These are phyloP conservation scores for Aspergillus ibericus DNA, from an alignment of 2,329 filamentous ascomycete genomes.

Conservation along the genomic window DNA sequence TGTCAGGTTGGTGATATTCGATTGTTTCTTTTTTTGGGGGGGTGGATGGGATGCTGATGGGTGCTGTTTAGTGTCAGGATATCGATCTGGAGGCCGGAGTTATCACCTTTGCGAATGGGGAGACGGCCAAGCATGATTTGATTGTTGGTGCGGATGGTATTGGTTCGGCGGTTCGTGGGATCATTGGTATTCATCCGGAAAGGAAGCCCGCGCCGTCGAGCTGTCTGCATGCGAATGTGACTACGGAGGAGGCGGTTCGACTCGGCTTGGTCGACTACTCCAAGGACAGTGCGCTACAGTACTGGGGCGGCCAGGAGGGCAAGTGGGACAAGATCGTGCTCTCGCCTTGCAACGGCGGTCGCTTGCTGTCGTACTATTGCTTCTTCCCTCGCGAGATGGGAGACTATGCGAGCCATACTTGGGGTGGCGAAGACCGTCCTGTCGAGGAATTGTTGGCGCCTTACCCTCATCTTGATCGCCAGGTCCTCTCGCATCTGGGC, in stretches of 20 bases:
- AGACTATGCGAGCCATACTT: slow-evolving; percentile 62
- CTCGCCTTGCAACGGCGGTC: slow-evolving; percentile 66
- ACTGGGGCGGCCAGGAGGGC: slow-evolving; percentile 64
- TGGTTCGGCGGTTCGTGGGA: slow-evolving; percentile 62
- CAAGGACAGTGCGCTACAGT: slow-evolving; percentile 61
- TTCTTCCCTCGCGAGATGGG: slow-evolving; percentile 64
- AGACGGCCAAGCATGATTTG: slow-evolving; percentile 55
- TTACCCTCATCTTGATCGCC: slow-evolving; percentile 60
- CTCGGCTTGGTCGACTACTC: slow-evolving; percentile 65
- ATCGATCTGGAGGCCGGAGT: slow-evolving; percentile 55
- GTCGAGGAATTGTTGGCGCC: slow-evolving; percentile 62
- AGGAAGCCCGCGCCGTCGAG: slow-evolving; percentile 61
- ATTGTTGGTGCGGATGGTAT: slow-evolving; percentile 68
- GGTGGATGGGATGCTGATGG: neutral
- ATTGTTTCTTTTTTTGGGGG: slow-evolving; percentile 2
- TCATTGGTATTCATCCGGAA: slow-evolving; percentile 62
- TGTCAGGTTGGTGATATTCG: slow-evolving; percentile 43
- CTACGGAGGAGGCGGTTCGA: slow-evolving; percentile 59
- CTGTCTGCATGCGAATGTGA: slow-evolving; percentile 66
- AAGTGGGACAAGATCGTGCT: slow-evolving; percentile 70
- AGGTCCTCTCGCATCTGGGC: slow-evolving; percentile 57
- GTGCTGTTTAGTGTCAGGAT: slow-evolving; percentile 38
- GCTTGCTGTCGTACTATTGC: slow-evolving; percentile 68
- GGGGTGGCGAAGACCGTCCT: slow-evolving; percentile 54
- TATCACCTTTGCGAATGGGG: slow-evolving; percentile 57